These are phyloP conservation scores for Ceriops zippeliana DNA, from an alignment of 345 rosid genomes.

Conservation along the genomic window DNA sequence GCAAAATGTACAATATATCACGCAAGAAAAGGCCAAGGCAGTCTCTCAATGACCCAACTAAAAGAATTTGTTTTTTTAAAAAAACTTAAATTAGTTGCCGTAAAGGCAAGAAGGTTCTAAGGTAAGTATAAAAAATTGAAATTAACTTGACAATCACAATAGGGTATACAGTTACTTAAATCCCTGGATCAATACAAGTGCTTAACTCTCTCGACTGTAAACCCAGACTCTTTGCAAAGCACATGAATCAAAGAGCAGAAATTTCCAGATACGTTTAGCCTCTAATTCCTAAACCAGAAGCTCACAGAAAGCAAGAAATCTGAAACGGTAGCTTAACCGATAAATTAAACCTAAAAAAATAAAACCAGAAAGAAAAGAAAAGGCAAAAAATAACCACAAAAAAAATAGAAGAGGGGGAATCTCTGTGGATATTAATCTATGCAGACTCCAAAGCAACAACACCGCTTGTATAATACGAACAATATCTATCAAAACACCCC, in stretches of 20 bases:
- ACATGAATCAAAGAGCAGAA: constrained; percentile 10
- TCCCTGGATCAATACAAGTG: no score
- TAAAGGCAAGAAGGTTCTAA: background rate
- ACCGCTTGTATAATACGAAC: background rate
- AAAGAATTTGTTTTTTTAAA: background rate
- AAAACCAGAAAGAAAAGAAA: constrained; percentile 6
- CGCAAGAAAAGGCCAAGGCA: constrained; percentile 10
- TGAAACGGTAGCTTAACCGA: constrained; percentile 1
- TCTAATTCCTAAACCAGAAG: constrained; percentile 7
- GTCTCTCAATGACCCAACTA: background rate
- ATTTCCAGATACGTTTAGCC: constrained; percentile 11
- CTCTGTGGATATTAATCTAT: constrained; percentile 23
- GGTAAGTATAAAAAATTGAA: no score
- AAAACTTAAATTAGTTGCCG: background rate
- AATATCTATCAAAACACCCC: background rate
- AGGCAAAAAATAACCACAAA: no score
- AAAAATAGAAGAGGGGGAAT: background rate
- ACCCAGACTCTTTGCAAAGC: background rate
- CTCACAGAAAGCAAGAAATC: constrained; percentile 6
- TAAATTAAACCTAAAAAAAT: constrained; percentile 12
- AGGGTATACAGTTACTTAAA: no score
- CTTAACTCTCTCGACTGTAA: background rate
- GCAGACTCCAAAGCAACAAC: constrained; percentile 11
- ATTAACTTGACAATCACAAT: no score
- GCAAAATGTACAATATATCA: background rate